These are phyloP conservation scores for Phytopythium cucurbitacearum DNA, from an alignment of 352 stramenopile species.

Conservation along the genomic window DNA sequence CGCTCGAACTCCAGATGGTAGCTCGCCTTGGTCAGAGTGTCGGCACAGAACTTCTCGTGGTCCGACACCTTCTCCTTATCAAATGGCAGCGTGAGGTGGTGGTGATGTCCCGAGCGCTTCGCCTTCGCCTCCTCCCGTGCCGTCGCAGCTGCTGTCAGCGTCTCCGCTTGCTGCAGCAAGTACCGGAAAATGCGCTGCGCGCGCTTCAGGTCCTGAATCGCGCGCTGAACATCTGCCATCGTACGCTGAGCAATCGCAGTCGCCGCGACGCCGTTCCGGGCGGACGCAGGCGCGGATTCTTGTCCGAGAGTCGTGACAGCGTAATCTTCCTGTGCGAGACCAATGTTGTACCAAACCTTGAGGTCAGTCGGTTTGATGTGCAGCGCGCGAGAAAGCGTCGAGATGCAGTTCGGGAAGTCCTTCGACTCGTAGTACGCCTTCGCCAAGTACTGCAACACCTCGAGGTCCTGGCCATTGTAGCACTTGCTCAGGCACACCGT, in stretches of 20 bases:
- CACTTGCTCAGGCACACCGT: constrained; percentile 90
- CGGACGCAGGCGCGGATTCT: constrained; percentile 36
- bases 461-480: constrained; percentile 83
- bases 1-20: constrained; percentile 89
- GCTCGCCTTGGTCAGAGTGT: constrained; percentile 83
- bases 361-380: constrained; percentile 79
- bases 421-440: constrained; percentile 90
- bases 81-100: constrained; percentile 45
- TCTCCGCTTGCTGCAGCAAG: constrained; percentile 65
- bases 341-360: constrained; percentile 85
- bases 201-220: constrained; percentile 80
- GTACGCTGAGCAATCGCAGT: constrained; percentile 55
- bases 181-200: constrained; percentile 83
- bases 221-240: constrained; percentile 86
- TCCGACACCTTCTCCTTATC: constrained; percentile 87
- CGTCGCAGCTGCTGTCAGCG: constrained; percentile 5
- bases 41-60: constrained; percentile 84
- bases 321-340: constrained; percentile 84
- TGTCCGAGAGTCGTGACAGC: constrained; percentile 78
- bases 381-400: constrained; percentile 67
- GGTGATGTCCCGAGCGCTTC: constrained; percentile 30
- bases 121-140: background rate
- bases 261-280: constrained; percentile 29
- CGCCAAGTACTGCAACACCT: constrained; percentile 79
- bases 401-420: constrained; percentile 87